phyloP scores from a whole-genome alignment of 1,139 yeast species.

The Hanseniaspora sp. region DNA sequence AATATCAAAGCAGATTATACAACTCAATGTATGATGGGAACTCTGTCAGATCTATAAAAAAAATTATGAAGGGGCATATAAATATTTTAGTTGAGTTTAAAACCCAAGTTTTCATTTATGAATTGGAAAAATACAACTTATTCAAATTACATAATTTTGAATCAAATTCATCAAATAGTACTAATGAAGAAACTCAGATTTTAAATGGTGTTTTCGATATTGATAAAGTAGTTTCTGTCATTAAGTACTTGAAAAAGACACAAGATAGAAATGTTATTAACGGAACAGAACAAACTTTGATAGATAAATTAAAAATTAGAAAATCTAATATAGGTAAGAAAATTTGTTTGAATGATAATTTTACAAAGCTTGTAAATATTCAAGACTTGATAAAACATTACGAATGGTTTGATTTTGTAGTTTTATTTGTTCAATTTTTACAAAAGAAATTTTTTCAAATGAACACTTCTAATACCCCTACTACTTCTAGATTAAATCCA shows the following conservation, averaged over 20 bases:
- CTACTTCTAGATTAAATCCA: too few species aligned
- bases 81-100: constrained; percentile 71
- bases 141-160: not conserved
- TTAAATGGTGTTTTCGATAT: constrained; percentile 55
- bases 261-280: constrained; percentile 20
- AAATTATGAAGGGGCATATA: constrained; percentile 70
- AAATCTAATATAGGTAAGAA: constrained; percentile 8
- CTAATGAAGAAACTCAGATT: not conserved
- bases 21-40: constrained; percentile 9
- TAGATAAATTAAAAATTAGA: constrained; percentile 10
- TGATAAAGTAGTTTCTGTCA: constrained; percentile 44
- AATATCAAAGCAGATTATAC: constrained; percentile 15
- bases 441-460: constrained; percentile 58
- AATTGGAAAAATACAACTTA: constrained; percentile 39
- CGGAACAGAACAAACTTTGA: constrained; percentile 31
- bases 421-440: constrained; percentile 67
- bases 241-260: constrained; percentile 41
- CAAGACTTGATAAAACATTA: constrained; percentile 49
- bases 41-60: constrained; percentile 26
- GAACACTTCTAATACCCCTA: constrained; percentile 39
- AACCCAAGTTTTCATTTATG: constrained; percentile 90
- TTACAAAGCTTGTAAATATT: constrained; percentile 41
- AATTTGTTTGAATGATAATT: not conserved
- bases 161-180: not conserved
- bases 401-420: constrained; percentile 63